These are phyloP conservation scores for Cladophialophora bantiana DNA, from an alignment of 2,329 filamentous ascomycete species.

Conservation along the genomic window DNA sequence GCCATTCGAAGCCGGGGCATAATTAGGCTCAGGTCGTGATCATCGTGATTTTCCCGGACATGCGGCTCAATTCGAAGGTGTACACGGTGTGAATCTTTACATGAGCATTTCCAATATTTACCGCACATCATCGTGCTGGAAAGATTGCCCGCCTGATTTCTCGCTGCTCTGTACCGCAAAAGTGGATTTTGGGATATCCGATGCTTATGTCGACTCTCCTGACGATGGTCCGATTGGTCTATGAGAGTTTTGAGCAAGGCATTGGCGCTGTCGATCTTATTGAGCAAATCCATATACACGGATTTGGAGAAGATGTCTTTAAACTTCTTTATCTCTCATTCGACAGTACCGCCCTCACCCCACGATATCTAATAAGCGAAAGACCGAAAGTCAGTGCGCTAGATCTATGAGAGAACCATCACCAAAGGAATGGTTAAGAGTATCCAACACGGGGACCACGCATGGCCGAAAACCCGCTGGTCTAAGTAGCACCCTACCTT, in stretches of 20 bases:
- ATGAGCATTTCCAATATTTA: slow-evolving; percentile 29
- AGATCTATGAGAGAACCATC: no score
- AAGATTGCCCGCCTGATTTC: slow-evolving; percentile 22
- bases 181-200: slow-evolving; percentile 9
- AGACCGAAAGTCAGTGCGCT: no score
- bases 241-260: slow-evolving; percentile 33
- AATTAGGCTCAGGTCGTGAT: background rate
- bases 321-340: slow-evolving; percentile 21
- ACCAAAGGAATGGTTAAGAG: background rate
- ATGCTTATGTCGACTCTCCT: slow-evolving; percentile 14
- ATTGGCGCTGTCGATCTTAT: slow-evolving; percentile 37
- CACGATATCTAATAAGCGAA: background rate
- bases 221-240: slow-evolving; percentile 23
- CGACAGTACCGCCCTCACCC: slow-evolving; percentile 7
- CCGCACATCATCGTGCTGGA: slow-evolving; percentile 23
- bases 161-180: slow-evolving; percentile 1
- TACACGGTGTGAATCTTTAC: slow-evolving; percentile 20
- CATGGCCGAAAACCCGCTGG: background rate
- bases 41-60: background rate
- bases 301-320: slow-evolving; percentile 27
- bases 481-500: slow-evolving; percentile 1
- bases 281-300: slow-evolving; percentile 34
- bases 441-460: background rate
- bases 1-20: slow-evolving; percentile 8
- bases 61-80: slow-evolving; percentile 23